A percentile compares a stretch with the other conserved stretches of the same genome.
Conservation (phyloP, 352 stramenopile genomes). For the Phytophthora ohioensis region DNA sequence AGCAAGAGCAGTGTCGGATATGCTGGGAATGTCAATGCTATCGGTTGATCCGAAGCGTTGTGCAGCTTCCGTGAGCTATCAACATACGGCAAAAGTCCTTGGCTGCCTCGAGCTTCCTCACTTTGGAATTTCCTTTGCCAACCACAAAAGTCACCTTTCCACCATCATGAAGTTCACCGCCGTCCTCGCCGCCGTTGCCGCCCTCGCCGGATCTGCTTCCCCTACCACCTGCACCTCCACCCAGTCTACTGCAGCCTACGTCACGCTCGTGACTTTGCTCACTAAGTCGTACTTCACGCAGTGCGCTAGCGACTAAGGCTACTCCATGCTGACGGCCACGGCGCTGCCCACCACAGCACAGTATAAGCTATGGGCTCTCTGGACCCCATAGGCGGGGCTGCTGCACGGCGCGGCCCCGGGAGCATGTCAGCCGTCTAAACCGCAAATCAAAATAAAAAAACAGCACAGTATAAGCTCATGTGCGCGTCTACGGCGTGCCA, state of each 20-base stretch:
- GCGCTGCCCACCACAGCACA: conserved; percentile 30
- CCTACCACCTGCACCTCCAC: conserved; percentile 21
- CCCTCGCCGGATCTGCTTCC: conserved; percentile 9
- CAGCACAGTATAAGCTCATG: conserved; percentile 38
- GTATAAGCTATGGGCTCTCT: conserved; percentile 14
- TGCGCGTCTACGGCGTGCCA: conserved; percentile 39
- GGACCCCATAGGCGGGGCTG: no score
- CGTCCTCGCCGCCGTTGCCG: conserved; percentile 16
- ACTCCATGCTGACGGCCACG: conserved; percentile 42
- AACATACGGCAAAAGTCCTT: no score
- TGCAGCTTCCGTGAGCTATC: no score
- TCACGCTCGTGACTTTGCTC: conserved; percentile 21
- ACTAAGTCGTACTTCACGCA: conserved; percentile 20
- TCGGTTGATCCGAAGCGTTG: neutral
- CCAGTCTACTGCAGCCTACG: conserved; percentile 25
- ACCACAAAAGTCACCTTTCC: neutral
- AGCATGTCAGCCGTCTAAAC: no score
- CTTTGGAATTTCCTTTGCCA: neutral
- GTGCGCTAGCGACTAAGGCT: conserved; percentile 31
- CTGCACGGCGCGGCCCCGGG: no score
- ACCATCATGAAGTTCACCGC: conserved; percentile 29
- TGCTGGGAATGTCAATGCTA: neutral
- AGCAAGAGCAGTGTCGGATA: conserved; percentile 10
- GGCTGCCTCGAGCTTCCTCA: neutral
- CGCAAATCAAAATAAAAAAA: neutral